Base-by-base conservation (phyloP, 148 eudicot species). In the Bassia scoparia region DNA sequence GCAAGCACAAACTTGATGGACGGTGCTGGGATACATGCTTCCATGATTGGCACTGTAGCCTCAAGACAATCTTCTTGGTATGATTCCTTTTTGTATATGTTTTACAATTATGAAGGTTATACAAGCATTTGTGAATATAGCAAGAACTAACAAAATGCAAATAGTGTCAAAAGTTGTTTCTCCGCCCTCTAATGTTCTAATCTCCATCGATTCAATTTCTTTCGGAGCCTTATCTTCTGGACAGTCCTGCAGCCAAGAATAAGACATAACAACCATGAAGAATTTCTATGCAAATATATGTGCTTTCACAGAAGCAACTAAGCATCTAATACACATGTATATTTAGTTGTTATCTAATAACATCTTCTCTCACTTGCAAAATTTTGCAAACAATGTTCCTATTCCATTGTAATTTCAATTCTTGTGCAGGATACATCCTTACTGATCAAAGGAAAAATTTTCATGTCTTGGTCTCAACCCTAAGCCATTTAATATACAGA, bases 221-320 rank as follows among this genome's bases (percentile, higher is more conserved):
- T 71, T 65, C 99, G 96, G 15, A 86, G 80, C 37, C 97, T 91
- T 77, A 95, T 88, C 89, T 95, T 95, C 79, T 89, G 99, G 72
- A 95, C 97, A 80, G 92, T 62, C 99, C 99, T 95, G 90, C 67
- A 82, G 78, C 41, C 43, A 72, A 75, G 34, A 41, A 55, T 53
- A 29, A 49, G 62, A 48, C 53, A 53, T 53, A n/a, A 18, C 34
- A 38, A 37, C 41, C 43, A 56, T 26, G 50, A n/a, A 37, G 38
- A 53, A 53, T 26, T 44, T 68, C 20, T 34, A 27, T 26, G 53
- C 23, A 52, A 52, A 4, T 23, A 31, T 16, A 43, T 14, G 18
- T 17, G 29, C 33, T 41, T 61, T 38, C 30, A 7, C 15, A 20
- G 53, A 24, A n/a, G 23, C 26, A 14, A 65, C 18, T 29, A 16